Evolutionary conservation across 495 filamentous ascomycete genomes (phyloP).

Genomic region (Tuber calosporum): DNA sequence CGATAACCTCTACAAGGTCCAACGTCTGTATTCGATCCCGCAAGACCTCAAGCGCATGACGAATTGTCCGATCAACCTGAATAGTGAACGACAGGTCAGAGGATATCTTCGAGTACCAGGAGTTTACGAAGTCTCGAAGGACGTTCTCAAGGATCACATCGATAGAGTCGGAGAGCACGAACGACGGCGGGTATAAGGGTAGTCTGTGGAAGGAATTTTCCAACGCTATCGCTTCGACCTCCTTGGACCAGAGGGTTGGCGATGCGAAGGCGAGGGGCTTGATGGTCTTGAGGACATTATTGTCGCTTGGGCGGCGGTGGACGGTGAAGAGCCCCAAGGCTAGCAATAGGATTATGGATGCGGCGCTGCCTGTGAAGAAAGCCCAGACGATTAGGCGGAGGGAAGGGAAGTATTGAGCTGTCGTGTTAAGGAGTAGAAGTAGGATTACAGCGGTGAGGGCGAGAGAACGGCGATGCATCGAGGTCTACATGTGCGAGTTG

Average conservation of each 20-base stretch:
- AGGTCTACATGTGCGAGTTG: constrained; percentile 26
- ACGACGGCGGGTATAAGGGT: constrained; percentile 70
- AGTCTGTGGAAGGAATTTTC: constrained; percentile 47
- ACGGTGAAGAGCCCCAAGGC: constrained; percentile 28
- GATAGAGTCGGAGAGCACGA: constrained; percentile 68
- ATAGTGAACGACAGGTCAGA: constrained; percentile 68
- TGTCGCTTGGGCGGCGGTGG: constrained; percentile 12
- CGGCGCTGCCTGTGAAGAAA: constrained; percentile 33
- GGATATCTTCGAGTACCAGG: constrained; percentile 86
- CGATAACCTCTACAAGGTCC: constrained; percentile 73
- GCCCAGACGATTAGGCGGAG: constrained; percentile 40
- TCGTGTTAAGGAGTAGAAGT: constrained; percentile 20
- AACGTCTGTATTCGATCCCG: constrained; percentile 60
- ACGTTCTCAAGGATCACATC: constrained; percentile 73
- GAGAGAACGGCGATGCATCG: constrained; percentile 27
- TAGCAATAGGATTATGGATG: constrained; percentile 19
- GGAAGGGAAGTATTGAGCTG: constrained; percentile 29
- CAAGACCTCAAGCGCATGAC: constrained; percentile 64
- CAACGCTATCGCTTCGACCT: constrained; percentile 17
- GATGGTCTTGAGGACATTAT: constrained; percentile 22
- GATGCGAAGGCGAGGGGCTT: constrained; percentile 34
- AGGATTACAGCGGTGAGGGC: constrained; percentile 11
- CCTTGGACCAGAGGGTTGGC: constrained; percentile 26
- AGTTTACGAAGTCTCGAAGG: constrained; percentile 73
- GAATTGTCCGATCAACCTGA: constrained; percentile 73